phyloP scores from a whole-genome alignment of 768 basidiomycete species.

The Russula sp. region DNA sequence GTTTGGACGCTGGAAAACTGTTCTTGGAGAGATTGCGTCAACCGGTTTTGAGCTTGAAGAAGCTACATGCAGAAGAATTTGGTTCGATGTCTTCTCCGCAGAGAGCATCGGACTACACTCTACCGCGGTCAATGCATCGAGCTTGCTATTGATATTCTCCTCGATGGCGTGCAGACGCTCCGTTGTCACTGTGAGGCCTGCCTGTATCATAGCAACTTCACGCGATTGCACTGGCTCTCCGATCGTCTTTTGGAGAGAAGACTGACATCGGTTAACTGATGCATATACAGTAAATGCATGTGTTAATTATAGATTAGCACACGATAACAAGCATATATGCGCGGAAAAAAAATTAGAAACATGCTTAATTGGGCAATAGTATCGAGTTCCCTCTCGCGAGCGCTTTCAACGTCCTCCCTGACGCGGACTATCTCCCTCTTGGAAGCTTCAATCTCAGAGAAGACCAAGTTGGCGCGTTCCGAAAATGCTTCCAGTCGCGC shows the following conservation, averaged over 20 bases:
- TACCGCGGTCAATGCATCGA: constrained; percentile 26
- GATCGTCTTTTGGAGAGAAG: constrained; percentile 54
- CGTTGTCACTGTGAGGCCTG: constrained; percentile 25
- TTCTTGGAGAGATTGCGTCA: constrained; percentile 24
- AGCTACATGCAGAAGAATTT: constrained; percentile 9
- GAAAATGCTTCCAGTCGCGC: constrained; percentile 68
- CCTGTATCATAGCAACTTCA: constrained; percentile 27
- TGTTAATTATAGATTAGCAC: constrained; percentile 1
- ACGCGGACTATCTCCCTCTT: constrained; percentile 52
- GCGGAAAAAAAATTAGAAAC: constrained; percentile 32
- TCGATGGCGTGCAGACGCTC: constrained; percentile 32
- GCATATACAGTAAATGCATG: constrained; percentile 5
- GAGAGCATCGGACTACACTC: constrained; percentile 1
- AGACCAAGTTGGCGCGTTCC: constrained; percentile 51
- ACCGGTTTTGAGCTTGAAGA: constrained; percentile 18
- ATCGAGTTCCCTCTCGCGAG: constrained; percentile 53
- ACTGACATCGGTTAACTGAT: constrained; percentile 62
- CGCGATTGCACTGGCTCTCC: constrained; percentile 54
- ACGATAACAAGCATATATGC: constrained; percentile 31
- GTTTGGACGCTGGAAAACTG: constrained; percentile 39
- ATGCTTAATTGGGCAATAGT: constrained; percentile 57
- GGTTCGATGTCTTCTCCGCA: not conserved
- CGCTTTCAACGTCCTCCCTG: constrained; percentile 56
- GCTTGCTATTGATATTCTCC: constrained; percentile 31
- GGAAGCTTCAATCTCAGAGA: constrained; percentile 50